These are phyloP conservation scores for Colletotrichum horii DNA, from an alignment of 2,329 filamentous ascomycete genomes.

Conservation along the genomic window DNA sequence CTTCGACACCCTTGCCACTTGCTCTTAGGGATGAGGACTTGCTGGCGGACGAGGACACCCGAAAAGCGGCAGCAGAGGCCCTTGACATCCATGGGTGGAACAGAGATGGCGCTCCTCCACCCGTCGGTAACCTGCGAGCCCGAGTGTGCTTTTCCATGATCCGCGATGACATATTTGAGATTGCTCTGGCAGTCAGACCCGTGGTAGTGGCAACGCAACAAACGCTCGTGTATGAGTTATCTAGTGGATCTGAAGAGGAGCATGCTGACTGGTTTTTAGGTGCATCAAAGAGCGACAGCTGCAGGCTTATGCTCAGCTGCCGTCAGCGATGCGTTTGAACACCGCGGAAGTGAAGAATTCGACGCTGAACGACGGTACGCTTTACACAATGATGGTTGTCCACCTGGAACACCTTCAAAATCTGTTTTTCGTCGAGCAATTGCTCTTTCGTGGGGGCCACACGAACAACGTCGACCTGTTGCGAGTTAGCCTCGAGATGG, in stretches of 20 bases:
- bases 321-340: not conserved
- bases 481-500: constrained; percentile 49
- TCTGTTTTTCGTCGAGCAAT: not conserved
- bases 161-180: not conserved
- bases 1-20: not conserved
- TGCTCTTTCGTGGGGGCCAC: not conserved
- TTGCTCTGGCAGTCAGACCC: not conserved
- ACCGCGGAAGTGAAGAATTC: not conserved
- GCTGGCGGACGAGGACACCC: not conserved
- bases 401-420: not conserved
- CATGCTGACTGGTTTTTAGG: not conserved
- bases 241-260: not conserved
- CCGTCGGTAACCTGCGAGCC: not conserved
- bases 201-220: not conserved
- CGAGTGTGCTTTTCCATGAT: not conserved
- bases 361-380: not conserved
- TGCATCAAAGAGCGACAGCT: not conserved
- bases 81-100: not conserved
- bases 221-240: not conserved
- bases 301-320: not conserved
- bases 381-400: not conserved
- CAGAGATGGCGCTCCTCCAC: not conserved
- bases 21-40: not conserved
- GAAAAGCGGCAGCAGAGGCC: not conserved
- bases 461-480: not conserved